Base-by-base conservation (phyloP, 352 stramenopile species). In the Pythium myriotylum region DNA sequence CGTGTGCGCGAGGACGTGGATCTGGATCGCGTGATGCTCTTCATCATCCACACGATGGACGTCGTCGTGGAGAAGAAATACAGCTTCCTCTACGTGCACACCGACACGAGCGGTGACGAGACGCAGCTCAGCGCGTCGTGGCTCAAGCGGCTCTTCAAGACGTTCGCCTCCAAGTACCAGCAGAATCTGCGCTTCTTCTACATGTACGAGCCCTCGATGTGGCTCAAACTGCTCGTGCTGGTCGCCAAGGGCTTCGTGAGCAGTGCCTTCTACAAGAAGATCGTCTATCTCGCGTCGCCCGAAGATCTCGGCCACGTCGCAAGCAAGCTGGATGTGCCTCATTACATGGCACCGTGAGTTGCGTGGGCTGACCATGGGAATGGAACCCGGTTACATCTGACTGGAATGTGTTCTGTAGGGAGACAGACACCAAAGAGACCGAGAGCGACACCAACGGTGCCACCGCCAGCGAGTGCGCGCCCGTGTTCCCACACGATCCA, bases 151-250 rank as follows among this genome's bases (percentile, higher is more conserved):
- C 67, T 91, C 13, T 84, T 91, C 39, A 69, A 76, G 39, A 77
- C 81, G 10, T 84, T 91, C 42, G 62, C 77, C 33, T 65, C 73
- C 20, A 82, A 87, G 53, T 77, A 79, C 32, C 61, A 83, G n/a
- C 55, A 65, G 24, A 89, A 88, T 16, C 57, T 95, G 42, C 70
- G 73, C n/a, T 86, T 82, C 53, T 88, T 92, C 42, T 95, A 94
- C 69, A 69, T 95, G 42, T 70, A 94, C 13, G 73, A 90, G 58
- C 79, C 87, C 16, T 88, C 72, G 2, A 65, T 92, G 53, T 86
- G 81, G 59, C 68, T 94, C 45, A 92, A 92, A 59, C 59, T 94
- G 48, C 67, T 89, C 19, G 41, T 95, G 39, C 76, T 91, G 2
- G 62, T 91, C 41, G 75, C 79, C 39, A 87, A 86, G 43, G 77